Base-by-base conservation (phyloP, 106 monocot genomes). In the Hemerocallis citrina region DNA sequence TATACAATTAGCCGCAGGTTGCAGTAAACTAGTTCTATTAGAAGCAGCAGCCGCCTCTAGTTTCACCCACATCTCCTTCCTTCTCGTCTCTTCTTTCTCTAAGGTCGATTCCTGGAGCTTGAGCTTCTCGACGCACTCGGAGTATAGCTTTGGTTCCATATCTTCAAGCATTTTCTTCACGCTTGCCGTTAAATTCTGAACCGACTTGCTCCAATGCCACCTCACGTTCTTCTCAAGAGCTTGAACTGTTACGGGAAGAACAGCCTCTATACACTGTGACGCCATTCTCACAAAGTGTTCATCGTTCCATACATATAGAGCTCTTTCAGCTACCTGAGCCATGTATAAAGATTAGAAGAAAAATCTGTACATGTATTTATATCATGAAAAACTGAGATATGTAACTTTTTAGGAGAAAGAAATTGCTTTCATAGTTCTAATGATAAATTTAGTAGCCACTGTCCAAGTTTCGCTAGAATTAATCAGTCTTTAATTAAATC, bases 241-340 rank as follows among this genome's bases (percentile, higher is more conserved):
- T 16, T 59, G 37, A 7, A 84, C 75, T 6, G 64, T 50, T 5
- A 61, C 12, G 2, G 84, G 84, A 4, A 85, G 65, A 43, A 85
- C 66, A 1, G 47, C 47, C 34, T 72, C 61, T 31, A 65, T 64
- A 9, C 46, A 51, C 5, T 27, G 42, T 16, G 73, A 61, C 28
- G 73, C 69, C 79, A 79, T 72, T 52, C 28, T 62, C 72, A 76
- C 64, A 38, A 73, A 76, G 11, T 52, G 75, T 44, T 85, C 72
- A 14, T 76, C 76, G 75, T 69, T 75, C 84, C 84, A 85, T 12
- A 85, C 3, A 41, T 65, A 55, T 21, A 79, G 68, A 12, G 84
- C 79, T 57, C 76, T 65, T 65, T 85, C 84, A 52, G 84, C 84
- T 20, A 85, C 79, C 79, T 80, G 40, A n/a, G n/a, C n/a, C n/a